phyloP scores from a whole-genome alignment of 441 rosid genomes.

The Populus hybrid region DNA sequence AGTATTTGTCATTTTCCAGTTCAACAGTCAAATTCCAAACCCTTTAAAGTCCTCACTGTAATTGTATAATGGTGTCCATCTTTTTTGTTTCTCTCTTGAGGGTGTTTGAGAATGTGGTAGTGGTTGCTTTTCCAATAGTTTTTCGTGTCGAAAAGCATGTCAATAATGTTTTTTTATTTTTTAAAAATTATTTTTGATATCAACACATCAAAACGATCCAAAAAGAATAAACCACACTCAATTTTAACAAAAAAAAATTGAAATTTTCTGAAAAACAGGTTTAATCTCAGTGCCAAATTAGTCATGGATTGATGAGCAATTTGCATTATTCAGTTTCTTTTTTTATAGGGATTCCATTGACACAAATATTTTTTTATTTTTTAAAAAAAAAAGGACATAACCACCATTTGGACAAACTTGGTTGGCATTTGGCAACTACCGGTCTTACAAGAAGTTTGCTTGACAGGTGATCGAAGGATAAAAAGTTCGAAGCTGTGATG shows the following conservation, averaged over 20 bases:
- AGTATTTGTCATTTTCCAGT: not conserved
- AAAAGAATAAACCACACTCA: too few species aligned
- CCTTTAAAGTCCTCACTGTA: not conserved
- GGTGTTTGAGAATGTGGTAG: too few species aligned
- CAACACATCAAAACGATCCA: too few species aligned
- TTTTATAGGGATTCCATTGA: not conserved
- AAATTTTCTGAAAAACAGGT: too few species aligned
- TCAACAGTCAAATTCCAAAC: not conserved
- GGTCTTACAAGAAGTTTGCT: not conserved
- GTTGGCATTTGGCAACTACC: not conserved
- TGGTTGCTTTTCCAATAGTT: too few species aligned
- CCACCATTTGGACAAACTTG: not conserved
- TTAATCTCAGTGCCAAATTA: too few species aligned
- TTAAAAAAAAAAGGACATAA: not conserved
- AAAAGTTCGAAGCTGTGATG: too few species aligned
- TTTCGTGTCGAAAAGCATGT: too few species aligned
- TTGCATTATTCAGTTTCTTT: not conserved
- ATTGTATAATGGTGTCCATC: not conserved
- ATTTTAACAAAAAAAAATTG: too few species aligned
- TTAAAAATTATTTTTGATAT: too few species aligned
- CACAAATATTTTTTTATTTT: too few species aligned
- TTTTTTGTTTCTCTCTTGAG: not conserved
- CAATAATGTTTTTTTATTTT: too few species aligned
- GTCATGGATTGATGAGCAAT: not conserved
- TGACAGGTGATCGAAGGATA: not conserved